Evolutionary conservation across 805 yeast species (phyloP).

Genomic region (Saturnispora silvae): DNA sequence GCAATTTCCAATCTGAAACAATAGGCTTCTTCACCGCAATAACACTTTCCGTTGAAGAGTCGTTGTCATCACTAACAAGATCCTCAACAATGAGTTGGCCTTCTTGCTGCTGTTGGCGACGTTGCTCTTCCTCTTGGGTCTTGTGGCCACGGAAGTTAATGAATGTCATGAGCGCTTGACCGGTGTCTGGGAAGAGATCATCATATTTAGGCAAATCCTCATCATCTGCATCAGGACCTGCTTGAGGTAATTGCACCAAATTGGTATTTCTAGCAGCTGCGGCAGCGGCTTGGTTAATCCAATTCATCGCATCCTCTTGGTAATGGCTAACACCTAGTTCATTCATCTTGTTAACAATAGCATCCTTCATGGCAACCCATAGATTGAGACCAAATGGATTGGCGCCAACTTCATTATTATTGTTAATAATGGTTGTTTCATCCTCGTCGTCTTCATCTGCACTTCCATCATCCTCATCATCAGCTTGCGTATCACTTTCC

Average conservation of each 20-base stretch:
- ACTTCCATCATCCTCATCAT: no score
- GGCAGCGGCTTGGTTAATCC: background rate
- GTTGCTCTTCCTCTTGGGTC: conserved; percentile 11
- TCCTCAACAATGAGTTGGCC: background rate
- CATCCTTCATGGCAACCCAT: conserved; percentile 26
- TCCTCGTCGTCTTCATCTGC: conserved; percentile 10
- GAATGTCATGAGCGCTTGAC: conserved; percentile 22
- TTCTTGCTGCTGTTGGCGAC: background rate
- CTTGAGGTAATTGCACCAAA: conserved; percentile 10
- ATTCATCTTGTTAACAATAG: conserved; percentile 13
- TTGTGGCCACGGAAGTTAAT: conserved; percentile 21
- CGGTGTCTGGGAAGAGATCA: conserved; percentile 55
- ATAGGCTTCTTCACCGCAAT: conserved; percentile 31
- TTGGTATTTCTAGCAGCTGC: conserved; percentile 16
- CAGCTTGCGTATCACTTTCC: conserved; percentile 7
- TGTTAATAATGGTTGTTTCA: conserved; percentile 1
- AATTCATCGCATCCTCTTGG: conserved; percentile 3
- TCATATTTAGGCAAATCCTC: conserved; percentile 56
- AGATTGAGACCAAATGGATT: conserved; percentile 19
- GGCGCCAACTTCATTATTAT: conserved; percentile 1
- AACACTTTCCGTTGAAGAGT: background rate
- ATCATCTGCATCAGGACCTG: conserved; percentile 14
- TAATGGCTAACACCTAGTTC: conserved; percentile 9
- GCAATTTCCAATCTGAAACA: conserved; percentile 69
- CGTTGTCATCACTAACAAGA: background rate